Evolutionary conservation across 345 rosid species (phyloP), one percentile per base, ranked within the genome.

Genomic region (Mercurialis annua): DNA sequence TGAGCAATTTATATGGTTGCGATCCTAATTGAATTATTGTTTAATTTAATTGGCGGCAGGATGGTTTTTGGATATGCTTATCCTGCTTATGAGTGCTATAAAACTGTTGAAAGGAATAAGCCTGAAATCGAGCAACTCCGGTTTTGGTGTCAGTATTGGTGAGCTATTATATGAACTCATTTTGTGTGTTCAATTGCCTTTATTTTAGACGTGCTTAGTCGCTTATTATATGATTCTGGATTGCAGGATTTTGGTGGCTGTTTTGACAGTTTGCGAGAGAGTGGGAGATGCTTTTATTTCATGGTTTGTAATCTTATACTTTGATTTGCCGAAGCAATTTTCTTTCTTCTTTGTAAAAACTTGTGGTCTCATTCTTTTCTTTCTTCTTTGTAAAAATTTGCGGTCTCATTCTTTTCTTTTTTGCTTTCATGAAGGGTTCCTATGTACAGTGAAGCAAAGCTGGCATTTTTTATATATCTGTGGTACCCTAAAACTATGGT

Each of bases 401-500:
- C 49, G 16, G 55, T 77, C 26, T 31, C 3, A 54, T 67, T 50
- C 20, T 44, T 60, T 21, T 12, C 42, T 52, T 5, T 60, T 18
- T 70, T 61, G 64, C 49, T 71, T 26, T 64, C 26, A 23, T 74
- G 66, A 72, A 94, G 98, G 99, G 70, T 89, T 65, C 98, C 99
- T 3, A 78, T 94, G 81, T 89, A 92, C 67, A 85, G 89, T 16
- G 97, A 91, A 72, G 66, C 85, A 75, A 94, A 94, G 83, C 82
- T 94, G 59, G 84, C 88, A 29, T 80, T 92, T 30, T 75, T 86
- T 52, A 78, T 94, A 71, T 92, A 88, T 81, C 76, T 94, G 50
- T 92, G 99, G 99, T 84, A 84, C 69, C 96, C 98, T 0, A 89
- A 88, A 77, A 85, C 92, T 3, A 80, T 67, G 95, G 99, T 94